These are phyloP conservation scores for Lipomyces sp. DNA, from an alignment of 805 yeast genomes.

Conservation along the genomic window DNA sequence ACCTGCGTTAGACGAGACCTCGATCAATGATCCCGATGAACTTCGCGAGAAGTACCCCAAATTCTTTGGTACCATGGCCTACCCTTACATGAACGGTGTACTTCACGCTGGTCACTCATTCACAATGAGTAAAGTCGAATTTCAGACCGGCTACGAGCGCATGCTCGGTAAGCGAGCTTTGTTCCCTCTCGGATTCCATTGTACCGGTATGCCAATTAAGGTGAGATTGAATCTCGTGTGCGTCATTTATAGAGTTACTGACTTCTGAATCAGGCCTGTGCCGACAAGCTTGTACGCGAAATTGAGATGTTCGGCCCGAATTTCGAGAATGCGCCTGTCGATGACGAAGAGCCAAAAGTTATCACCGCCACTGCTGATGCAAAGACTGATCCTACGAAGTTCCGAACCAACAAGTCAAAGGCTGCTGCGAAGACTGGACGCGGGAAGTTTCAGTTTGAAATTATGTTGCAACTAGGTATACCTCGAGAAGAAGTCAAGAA, in stretches of 20 bases:
- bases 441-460: conserved; percentile 93
- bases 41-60: conserved; percentile 82
- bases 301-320: conserved; percentile 86
- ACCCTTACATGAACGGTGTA: conserved; percentile 98
- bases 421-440: conserved; percentile 93
- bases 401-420: conserved; percentile 89
- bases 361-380: conserved; percentile 37
- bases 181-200: conserved; percentile 97
- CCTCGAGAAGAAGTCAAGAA: conserved; percentile 78
- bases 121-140: conserved; percentile 92
- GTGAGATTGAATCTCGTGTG: conserved; percentile 6
- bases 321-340: conserved; percentile 65
- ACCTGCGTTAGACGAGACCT: conserved; percentile 70
- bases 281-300: conserved; percentile 93
- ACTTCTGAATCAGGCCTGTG: conserved; percentile 64
- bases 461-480: conserved; percentile 93
- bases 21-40: conserved; percentile 65
- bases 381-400: conserved; percentile 75
- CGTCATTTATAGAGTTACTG: neutral
- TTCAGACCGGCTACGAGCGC: conserved; percentile 89
- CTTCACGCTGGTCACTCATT: conserved; percentile 97
- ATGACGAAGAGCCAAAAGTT: conserved; percentile 47
- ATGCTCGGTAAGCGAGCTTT: conserved; percentile 91
- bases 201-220: conserved; percentile 98
- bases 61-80: conserved; percentile 92